Conservation (phyloP, 2,329 filamentous ascomycete species). For the Tolypocladium paradoxum region DNA sequence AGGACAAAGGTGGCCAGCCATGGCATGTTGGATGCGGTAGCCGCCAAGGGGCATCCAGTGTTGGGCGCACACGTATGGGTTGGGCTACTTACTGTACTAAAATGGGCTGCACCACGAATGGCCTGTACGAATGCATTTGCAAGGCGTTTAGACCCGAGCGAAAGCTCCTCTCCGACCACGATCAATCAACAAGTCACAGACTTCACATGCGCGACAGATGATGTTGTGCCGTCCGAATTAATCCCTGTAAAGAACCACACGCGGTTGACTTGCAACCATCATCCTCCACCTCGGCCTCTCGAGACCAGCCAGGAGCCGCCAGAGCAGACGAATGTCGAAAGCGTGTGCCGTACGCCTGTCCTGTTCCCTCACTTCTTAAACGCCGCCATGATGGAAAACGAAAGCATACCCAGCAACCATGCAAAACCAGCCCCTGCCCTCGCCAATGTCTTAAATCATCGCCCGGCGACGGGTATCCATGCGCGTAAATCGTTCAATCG, state of each 20-base stretch:
- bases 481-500: conserved; percentile 27
- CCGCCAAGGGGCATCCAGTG: too few species aligned
- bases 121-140: conserved; percentile 13
- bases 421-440: background rate
- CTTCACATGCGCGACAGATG: background rate
- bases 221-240: background rate
- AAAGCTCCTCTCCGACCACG: conserved; percentile 1
- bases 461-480: conserved; percentile 11
- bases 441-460: background rate
- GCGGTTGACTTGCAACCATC: background rate
- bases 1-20: too few species aligned
- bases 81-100: background rate
- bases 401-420: background rate
- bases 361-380: background rate
- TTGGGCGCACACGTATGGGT: background rate
- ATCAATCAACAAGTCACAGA: conserved; percentile 1
- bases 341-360: background rate
- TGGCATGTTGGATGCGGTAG: background rate
- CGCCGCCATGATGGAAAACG: background rate
- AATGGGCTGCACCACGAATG: background rate
- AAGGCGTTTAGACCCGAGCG: conserved; percentile 21
- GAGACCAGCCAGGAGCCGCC: background rate
- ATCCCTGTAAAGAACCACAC: background rate
- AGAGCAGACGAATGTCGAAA: background rate
- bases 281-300: background rate